Evolutionary conservation across 768 basidiomycete species (phyloP).

Genomic region (Mycena leptocephala): DNA sequence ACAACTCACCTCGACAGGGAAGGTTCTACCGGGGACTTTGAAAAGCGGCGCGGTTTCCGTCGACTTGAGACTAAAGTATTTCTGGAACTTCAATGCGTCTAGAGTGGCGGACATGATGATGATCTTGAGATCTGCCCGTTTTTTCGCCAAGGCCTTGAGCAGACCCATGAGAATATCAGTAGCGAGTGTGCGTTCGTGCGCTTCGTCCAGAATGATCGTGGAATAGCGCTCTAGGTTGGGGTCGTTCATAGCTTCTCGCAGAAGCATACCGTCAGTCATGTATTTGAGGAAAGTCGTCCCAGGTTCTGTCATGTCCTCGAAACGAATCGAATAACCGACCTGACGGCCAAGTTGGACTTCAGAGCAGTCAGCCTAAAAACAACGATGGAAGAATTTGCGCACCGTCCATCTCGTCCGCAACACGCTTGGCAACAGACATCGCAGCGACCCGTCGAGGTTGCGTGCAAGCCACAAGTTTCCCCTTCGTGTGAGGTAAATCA

Average conservation of each 20-base stretch:
- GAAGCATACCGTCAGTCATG: slow-evolving; percentile 99
- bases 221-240: slow-evolving; percentile 91
- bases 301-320: slow-evolving; percentile 95
- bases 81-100: slow-evolving; percentile 96
- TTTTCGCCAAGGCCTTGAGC: slow-evolving; percentile 87
- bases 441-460: slow-evolving; percentile 97
- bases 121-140: slow-evolving; percentile 92
- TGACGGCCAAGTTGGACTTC: slow-evolving; percentile 93
- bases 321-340: slow-evolving; percentile 98
- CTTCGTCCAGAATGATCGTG: slow-evolving; percentile 98
- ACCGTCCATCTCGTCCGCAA: slow-evolving; percentile 99
- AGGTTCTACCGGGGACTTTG: slow-evolving; percentile 94
- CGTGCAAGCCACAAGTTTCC: slow-evolving; percentile 96
- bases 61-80: slow-evolving; percentile 82
- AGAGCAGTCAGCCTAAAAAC: slow-evolving; percentile 19
- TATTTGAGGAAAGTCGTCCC: slow-evolving; percentile 97
- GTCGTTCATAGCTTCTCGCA: slow-evolving; percentile 99
- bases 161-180: slow-evolving; percentile 99
- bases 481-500: slow-evolving; percentile 91
- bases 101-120: slow-evolving; percentile 99
- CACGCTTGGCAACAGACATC: slow-evolving; percentile 98
- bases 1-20: slow-evolving; percentile 82
- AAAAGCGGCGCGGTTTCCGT: slow-evolving; percentile 79
- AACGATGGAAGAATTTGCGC: slow-evolving; percentile 45
- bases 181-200: slow-evolving; percentile 97